Evolutionary conservation across 2,329 filamentous ascomycete species (phyloP).

Genomic region (Aspergillus ochraceus): DNA sequence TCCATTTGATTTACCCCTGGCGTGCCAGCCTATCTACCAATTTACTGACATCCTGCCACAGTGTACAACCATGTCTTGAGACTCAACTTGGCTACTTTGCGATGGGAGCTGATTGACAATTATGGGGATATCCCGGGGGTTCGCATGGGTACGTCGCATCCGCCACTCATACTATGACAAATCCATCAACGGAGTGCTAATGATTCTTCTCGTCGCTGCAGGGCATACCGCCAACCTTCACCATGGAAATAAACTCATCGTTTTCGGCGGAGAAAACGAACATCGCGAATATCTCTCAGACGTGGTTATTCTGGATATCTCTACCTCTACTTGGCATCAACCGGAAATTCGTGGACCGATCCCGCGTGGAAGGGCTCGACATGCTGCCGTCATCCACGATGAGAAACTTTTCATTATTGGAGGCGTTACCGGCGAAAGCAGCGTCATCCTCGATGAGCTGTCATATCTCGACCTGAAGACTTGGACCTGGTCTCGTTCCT

Average conservation of each 20-base stretch:
- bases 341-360: conserved; percentile 81
- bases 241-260: conserved; percentile 89
- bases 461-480: conserved; percentile 97
- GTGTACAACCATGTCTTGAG: conserved; percentile 96
- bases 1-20: conserved; percentile 24
- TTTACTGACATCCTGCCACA: conserved; percentile 24
- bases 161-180: conserved; percentile 10
- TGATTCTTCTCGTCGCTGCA: conserved; percentile 35
- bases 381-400: conserved; percentile 91
- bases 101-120: conserved; percentile 96
- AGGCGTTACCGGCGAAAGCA: conserved; percentile 91
- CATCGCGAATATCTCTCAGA: conserved; percentile 94
- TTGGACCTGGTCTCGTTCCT: conserved; percentile 94
- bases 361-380: conserved; percentile 85
- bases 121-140: conserved; percentile 98
- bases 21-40: too few relatives aligned
- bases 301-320: conserved; percentile 92
- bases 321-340: conserved; percentile 92
- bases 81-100: conserved; percentile 80
- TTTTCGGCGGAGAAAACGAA: conserved; percentile 98
- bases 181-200: not conserved
- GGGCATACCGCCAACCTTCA: conserved; percentile 94
- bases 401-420: conserved; percentile 96
- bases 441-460: conserved; percentile 89
- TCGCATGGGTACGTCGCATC: conserved; percentile 72